These are phyloP conservation scores for Entrophospora sp. DNA, from an alignment of 192 early-diverging fungal species.

Conservation along the genomic window DNA sequence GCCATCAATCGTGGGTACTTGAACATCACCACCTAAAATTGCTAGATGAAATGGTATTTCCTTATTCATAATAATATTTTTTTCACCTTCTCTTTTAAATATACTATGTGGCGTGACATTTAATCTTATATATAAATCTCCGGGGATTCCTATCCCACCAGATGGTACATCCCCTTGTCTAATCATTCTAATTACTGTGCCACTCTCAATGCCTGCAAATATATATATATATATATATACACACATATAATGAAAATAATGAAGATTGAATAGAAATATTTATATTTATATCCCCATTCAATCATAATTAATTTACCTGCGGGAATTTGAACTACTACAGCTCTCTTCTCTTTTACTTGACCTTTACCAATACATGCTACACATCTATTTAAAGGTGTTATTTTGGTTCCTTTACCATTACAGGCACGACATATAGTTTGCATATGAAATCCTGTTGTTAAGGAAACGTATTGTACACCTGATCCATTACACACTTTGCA, in stretches of 20 bases:
- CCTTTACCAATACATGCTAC: slow-evolving; percentile 72
- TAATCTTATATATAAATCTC: slow-evolving; percentile 82
- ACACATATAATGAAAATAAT: not conserved
- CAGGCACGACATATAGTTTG: slow-evolving; percentile 75
- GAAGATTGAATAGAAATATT: not conserved
- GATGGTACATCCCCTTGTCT: slow-evolving; percentile 79
- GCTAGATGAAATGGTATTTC: slow-evolving; percentile 79
- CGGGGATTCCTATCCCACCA: slow-evolving; percentile 58
- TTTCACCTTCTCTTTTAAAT: slow-evolving; percentile 82
- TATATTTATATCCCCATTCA: not conserved
- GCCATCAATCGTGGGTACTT: slow-evolving; percentile 93
- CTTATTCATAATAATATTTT: slow-evolving; percentile 67
- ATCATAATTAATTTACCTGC: slow-evolving; percentile 34
- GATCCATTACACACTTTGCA: slow-evolving; percentile 77
- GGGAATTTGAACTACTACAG: slow-evolving; percentile 71
- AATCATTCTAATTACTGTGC: slow-evolving; percentile 65
- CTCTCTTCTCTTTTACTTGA: slow-evolving; percentile 59
- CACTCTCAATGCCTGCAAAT: slow-evolving; percentile 61
- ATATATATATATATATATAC: not conserved
- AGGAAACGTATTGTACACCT: slow-evolving; percentile 70
- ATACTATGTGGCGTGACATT: slow-evolving; percentile 58
- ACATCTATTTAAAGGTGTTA: slow-evolving; percentile 64
- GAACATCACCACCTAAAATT: slow-evolving; percentile 76
- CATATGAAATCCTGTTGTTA: slow-evolving; percentile 87
- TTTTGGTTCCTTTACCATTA: slow-evolving; percentile 67